Evolutionary conservation across 495 filamentous ascomycete genomes (phyloP).

Genomic region (Hypoxylon lenormandii): DNA sequence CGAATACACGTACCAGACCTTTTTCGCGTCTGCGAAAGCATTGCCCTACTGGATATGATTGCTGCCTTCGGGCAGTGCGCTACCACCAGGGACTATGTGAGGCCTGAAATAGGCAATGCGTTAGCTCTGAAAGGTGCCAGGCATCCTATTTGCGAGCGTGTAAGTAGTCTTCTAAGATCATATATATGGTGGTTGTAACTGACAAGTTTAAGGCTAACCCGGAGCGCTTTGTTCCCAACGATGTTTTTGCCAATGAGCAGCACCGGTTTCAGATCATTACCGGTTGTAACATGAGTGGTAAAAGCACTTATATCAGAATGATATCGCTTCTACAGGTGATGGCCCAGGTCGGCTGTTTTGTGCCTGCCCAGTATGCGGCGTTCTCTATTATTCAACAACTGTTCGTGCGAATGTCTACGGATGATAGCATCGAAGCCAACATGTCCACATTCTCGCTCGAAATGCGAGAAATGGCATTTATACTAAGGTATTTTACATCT

Average conservation of each 20-base stretch:
- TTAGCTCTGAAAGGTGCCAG: conserved; percentile 83
- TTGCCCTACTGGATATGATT: conserved; percentile 95
- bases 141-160: conserved; percentile 85
- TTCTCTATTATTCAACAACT: conserved; percentile 84
- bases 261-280: conserved; percentile 91
- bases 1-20: conserved; percentile 74
- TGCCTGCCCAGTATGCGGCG: conserved; percentile 84
- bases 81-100: conserved; percentile 80
- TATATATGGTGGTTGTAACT: neutral
- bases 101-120: conserved; percentile 78
- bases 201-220: conserved; percentile 42
- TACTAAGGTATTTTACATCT: conserved; percentile 69
- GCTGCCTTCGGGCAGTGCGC: conserved; percentile 82
- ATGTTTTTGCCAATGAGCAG: conserved; percentile 82
- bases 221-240: conserved; percentile 82
- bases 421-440: conserved; percentile 90
- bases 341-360: conserved; percentile 92
- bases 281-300: conserved; percentile 99
- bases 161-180: conserved; percentile 52
- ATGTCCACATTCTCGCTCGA: conserved; percentile 93
- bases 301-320: conserved; percentile 91
- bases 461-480: conserved; percentile 95
- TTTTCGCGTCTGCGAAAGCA: conserved; percentile 82
- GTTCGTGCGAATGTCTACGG: conserved; percentile 85
- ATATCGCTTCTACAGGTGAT: conserved; percentile 87